Conservation (phyloP, 2,329 filamentous ascomycete genomes). For the Colletotrichum sp. region DNA sequence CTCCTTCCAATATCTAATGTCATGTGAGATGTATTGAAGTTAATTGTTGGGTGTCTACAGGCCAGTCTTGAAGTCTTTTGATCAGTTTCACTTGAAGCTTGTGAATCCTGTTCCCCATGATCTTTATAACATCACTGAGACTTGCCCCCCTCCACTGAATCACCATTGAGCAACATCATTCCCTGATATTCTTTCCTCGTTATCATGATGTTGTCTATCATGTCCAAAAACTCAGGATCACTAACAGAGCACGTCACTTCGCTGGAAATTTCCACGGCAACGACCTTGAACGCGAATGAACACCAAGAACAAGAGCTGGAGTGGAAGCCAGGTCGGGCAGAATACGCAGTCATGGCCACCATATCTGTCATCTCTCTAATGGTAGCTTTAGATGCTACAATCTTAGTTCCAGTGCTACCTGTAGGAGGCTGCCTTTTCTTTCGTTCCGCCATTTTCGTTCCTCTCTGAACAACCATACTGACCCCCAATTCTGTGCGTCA, state of each 20-base stretch:
- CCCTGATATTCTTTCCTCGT: not conserved
- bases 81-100: not conserved
- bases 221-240: not conserved
- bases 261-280: not conserved
- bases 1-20: not conserved
- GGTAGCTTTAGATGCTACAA: constrained; percentile 53
- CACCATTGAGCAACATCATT: not conserved
- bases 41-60: not conserved
- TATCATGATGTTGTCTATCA: not conserved
- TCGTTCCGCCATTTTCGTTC: not conserved
- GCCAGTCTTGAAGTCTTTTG: not conserved
- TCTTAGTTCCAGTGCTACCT: constrained; percentile 49
- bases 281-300: not conserved
- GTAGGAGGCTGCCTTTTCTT: constrained; percentile 26
- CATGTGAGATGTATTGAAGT: not conserved
- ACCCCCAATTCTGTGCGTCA: not conserved
- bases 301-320: not conserved
- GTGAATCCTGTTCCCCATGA: not conserved
- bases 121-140: not conserved
- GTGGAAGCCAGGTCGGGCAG: constrained; percentile 42
- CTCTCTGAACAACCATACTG: not conserved
- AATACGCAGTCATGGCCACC: constrained; percentile 45
- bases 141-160: not conserved
- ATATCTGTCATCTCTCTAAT: constrained; percentile 50
- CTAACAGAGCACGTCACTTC: not conserved